These are phyloP conservation scores for Meyerozyma carpophila DNA, from an alignment of 1,139 yeast species.

Conservation along the genomic window DNA sequence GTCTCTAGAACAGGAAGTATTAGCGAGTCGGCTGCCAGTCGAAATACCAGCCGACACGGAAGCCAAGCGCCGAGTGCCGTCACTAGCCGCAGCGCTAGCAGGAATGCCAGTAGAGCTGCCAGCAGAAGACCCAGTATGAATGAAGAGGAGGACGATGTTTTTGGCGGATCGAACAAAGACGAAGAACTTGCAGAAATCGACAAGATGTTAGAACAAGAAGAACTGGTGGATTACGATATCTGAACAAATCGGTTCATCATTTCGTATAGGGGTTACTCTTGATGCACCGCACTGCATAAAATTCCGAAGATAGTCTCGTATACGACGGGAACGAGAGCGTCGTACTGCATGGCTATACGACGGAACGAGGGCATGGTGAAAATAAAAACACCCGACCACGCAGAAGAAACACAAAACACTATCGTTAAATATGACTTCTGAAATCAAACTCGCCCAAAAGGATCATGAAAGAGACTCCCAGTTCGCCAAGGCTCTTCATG, in stretches of 20 bases:
- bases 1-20: constrained; percentile 6
- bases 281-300: too few species aligned
- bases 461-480: constrained; percentile 48
- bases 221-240: constrained; percentile 36
- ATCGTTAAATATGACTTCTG: constrained; percentile 4
- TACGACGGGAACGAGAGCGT: background rate
- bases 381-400: background rate
- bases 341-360: background rate
- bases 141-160: constrained; percentile 3
- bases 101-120: constrained; percentile 2
- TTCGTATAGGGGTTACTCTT: too few species aligned
- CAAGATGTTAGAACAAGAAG: constrained; percentile 33
- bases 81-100: background rate
- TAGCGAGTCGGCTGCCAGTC: constrained; percentile 1
- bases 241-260: background rate
- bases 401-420: background rate
- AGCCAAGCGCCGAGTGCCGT: constrained; percentile 1
- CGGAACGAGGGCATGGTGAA: background rate
- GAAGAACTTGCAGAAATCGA: constrained; percentile 26
- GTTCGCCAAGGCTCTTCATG: constrained; percentile 85
- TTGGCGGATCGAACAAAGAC: constrained; percentile 1
- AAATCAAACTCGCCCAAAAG: constrained; percentile 24
- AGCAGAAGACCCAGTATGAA: background rate
- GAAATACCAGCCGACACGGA: constrained; percentile 3
- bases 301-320: background rate